Evolutionary conservation across 2,329 filamentous ascomycete genomes (phyloP), one percentile per base, ranked within the genome.

Genomic region (Colletotrichum simmondsii): DNA sequence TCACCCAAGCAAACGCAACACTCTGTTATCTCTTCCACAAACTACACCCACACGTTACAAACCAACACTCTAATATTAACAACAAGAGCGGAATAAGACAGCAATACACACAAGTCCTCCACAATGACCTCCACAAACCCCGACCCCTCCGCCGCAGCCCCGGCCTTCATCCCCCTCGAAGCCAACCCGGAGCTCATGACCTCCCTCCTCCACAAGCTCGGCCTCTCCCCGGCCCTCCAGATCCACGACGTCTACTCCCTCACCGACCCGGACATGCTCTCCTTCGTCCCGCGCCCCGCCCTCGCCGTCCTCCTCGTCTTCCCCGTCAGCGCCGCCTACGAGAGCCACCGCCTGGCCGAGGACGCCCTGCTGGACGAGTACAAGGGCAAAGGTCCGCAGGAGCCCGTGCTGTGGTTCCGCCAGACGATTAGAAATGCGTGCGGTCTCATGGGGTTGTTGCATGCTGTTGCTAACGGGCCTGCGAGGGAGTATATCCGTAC

Each of bases 381-480:
- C 85, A 80, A 81, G 0, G 93, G 92, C 56, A 87, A 86, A 22
- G 95, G 95, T 1, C 83, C 88, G 0, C 79, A 78, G 0, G 94
- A 98, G 79, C 92, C 94, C 5, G 94, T 98, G 0, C 79, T 97
- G 8, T 99, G 96, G 97, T 98, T 95, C 88, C 93, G 91, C 77
- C 96, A 98, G 85, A 98, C 95, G 0, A 98, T 98, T 78, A 90
- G 93, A 73, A 97, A 98, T 81, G 95, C 96, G 0, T 98, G 96
- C 81, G 96, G 96, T 0, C 85, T 98, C 57, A 98, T 98, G 86
- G 97, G 94, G 0, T 83, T 98, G 32, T 81, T 98, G 58, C 97
- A 98, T 80, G 93, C 92, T 22, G 90, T 94, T 0, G 88, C 88
- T 58, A 99, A 98, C 81, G 95, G 95, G 0, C 87, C 88, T 1